Evolutionary conservation across 164 flowering plant species (phyloP), one percentile per base, ranked within the genome.

Genomic region (Pachysandra terminalis): DNA sequence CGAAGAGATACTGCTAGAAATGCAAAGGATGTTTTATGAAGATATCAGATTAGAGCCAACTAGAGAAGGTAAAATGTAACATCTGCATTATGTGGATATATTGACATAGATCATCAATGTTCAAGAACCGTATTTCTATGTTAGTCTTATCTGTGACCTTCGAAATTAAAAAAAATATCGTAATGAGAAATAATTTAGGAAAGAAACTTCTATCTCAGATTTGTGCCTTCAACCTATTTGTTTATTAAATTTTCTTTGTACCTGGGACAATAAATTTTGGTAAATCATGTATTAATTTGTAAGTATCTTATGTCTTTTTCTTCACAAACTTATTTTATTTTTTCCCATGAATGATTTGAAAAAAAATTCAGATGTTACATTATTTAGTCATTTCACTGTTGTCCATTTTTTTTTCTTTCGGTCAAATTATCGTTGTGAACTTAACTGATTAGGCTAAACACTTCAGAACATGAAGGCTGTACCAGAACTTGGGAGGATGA

Each of bases 21-120:
- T 94, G 95, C 92, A 94, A 61, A 85, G 84, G 65, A 78, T 90
- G 9, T 89, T 94, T 69, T 89, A 91, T 75, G 89, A 88, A 67
- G 96, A 91, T 81, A 81, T 86, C 15, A 53, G 61, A 25, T 40
- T 28, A 14, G 82, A 88, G 57, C 56, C 77, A 24, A 60, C 61
- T 48, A 52, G 16, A 73, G 75, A 51, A 79, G 93, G 96, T 89
- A 63, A 72, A 26, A 22, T 48, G 14, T 62, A 7, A 1, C 22
- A 27, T 58, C 37, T 17, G 9, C 26, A 26, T 16, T 24, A 13
- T 58, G 16, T 26, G 37, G 9, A 13, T 9, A 58, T 17, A 19
- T 17, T 51, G 26, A 19, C 16, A 5, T 49, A 49, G 66, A 10
- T 63, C 27, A 41, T 24, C 21, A 25, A 2, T 24, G 2, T 25